Conservation (phyloP, 2,329 filamentous ascomycete genomes). For the Pseudogymnoascus sp. region DNA sequence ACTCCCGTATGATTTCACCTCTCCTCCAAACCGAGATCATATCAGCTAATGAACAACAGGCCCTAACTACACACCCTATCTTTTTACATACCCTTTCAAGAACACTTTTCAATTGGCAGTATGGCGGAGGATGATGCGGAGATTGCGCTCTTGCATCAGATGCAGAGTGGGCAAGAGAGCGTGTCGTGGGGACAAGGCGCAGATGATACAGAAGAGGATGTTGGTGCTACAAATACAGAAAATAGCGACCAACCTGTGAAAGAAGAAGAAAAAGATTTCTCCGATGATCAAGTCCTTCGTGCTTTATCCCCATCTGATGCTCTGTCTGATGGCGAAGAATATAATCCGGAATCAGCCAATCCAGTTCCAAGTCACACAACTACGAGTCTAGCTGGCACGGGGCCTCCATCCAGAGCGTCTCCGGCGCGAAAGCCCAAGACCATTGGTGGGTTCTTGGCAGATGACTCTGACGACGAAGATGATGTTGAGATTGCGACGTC, state of each 20-base stretch:
- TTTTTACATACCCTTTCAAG: not conserved
- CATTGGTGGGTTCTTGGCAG: slow-evolving; percentile 30
- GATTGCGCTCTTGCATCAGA: slow-evolving; percentile 32
- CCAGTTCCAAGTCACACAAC: slow-evolving; percentile 24
- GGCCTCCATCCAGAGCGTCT: slow-evolving; percentile 29
- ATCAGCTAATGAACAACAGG: slow-evolving; percentile 4
- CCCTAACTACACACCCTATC: not conserved
- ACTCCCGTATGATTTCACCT: not conserved
- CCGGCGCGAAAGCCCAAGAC: slow-evolving; percentile 21
- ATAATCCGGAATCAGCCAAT: slow-evolving; percentile 23
- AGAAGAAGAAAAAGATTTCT: slow-evolving; percentile 28
- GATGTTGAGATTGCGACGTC: slow-evolving; percentile 19
- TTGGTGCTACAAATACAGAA: slow-evolving; percentile 30
- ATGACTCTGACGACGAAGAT: slow-evolving; percentile 32
- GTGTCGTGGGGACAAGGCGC: slow-evolving; percentile 23
- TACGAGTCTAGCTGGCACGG: slow-evolving; percentile 25
- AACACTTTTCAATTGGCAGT: slow-evolving; percentile 11
- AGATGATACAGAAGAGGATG: slow-evolving; percentile 24
- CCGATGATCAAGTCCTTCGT: slow-evolving; percentile 33
- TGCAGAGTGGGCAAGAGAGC: slow-evolving; percentile 30
- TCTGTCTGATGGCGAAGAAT: slow-evolving; percentile 28
- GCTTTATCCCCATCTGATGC: slow-evolving; percentile 29
- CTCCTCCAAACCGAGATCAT: not conserved
- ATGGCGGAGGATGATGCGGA: slow-evolving; percentile 33
- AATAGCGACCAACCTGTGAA: slow-evolving; percentile 29